Evolutionary conservation across 768 basidiomycete species (phyloP).

Genomic region (Trametes cingulata): DNA sequence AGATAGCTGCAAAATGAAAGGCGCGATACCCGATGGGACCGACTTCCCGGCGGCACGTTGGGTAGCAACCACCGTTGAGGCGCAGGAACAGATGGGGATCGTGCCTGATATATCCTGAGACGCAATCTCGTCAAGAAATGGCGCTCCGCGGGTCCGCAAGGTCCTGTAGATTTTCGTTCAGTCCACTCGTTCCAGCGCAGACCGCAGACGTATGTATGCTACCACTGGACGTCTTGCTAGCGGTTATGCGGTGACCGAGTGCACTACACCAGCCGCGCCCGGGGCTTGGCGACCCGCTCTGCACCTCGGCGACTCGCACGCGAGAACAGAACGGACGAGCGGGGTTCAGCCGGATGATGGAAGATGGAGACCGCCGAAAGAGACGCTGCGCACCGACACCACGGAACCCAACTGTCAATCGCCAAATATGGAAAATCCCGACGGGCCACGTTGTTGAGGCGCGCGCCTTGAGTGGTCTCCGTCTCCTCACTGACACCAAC

Average conservation of each 20-base stretch:
- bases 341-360: not conserved
- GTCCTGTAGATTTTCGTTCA: not conserved
- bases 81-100: constrained; percentile 6
- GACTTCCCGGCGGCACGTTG: constrained; percentile 8
- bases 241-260: no score
- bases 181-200: no score
- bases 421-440: constrained; percentile 10
- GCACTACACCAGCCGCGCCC: not conserved
- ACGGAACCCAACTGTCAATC: not conserved
- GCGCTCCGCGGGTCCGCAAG: not conserved
- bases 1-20: constrained; percentile 14
- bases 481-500: no score
- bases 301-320: not conserved
- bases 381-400: not conserved
- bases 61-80: constrained; percentile 9
- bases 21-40: constrained; percentile 12
- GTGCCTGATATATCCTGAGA: constrained; percentile 2
- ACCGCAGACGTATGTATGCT: no score
- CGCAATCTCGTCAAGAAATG: not conserved
- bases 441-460: not conserved
- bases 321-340: not conserved
- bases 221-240: no score
- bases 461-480: no score
- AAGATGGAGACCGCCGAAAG: not conserved
- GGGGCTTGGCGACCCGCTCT: not conserved